phyloP scores from a whole-genome alignment of 202 grass and related monocot species.

The Sporobolus alterniflorus region DNA sequence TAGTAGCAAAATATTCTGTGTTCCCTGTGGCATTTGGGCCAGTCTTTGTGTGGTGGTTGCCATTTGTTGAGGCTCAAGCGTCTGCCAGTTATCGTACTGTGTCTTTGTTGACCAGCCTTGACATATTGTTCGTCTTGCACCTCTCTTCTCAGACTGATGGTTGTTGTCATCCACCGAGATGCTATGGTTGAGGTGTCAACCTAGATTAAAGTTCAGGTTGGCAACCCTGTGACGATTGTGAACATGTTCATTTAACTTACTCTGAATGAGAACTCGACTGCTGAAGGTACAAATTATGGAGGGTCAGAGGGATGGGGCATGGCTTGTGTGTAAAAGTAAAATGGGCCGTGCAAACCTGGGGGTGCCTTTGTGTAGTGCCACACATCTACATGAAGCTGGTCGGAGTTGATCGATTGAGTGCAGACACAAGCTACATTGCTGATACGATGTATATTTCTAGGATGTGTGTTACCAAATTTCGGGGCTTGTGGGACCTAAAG shows the following conservation, averaged over 20 bases:
- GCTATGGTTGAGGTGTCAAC: background rate
- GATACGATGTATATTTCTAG: background rate
- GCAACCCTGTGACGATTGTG: background rate
- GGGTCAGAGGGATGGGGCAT: background rate
- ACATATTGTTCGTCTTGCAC: background rate
- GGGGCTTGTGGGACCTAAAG: background rate
- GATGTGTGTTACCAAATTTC: background rate
- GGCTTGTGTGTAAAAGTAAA: background rate
- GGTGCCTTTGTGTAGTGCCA: background rate
- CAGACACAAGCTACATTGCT: background rate
- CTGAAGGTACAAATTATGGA: background rate
- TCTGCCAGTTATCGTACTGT: background rate
- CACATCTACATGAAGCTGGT: background rate
- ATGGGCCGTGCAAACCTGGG: background rate
- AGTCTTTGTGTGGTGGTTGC: background rate
- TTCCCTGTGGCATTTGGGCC: background rate
- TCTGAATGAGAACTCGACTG: background rate
- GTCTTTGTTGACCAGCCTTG: background rate
- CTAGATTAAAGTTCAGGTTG: background rate
- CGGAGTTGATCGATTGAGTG: background rate
- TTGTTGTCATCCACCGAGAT: background rate
- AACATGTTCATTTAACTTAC: background rate
- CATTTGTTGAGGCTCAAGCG: background rate
- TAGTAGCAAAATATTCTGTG: background rate
- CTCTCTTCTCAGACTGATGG: background rate